Percentiles rank a stretch among this genome's conserved stretches.
phyloP scores from a whole-genome alignment of 345 rosid genomes.

The Murraya paniculata region DNA sequence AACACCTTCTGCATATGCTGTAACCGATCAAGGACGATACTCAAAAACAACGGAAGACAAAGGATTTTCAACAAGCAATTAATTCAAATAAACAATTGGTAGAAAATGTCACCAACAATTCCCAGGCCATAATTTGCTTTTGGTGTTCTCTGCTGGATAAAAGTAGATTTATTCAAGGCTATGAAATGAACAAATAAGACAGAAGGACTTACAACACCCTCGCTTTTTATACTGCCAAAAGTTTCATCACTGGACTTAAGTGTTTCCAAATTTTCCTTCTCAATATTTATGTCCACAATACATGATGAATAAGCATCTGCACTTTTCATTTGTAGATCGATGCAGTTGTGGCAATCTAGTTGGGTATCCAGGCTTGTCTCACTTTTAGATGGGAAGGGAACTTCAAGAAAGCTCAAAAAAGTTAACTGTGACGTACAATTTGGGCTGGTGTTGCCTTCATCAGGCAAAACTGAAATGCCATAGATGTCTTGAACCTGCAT shows the following conservation, averaged over 20 bases:
- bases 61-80: neutral
- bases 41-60: slow-evolving; percentile 5
- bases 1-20: slow-evolving; percentile 66
- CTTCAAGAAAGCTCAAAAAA: slow-evolving; percentile 61
- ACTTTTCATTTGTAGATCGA: slow-evolving; percentile 53
- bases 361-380: slow-evolving; percentile 49
- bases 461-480: slow-evolving; percentile 65
- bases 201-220: slow-evolving; percentile 44
- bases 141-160: neutral
- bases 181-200: neutral
- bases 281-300: slow-evolving; percentile 60
- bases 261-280: slow-evolving; percentile 44
- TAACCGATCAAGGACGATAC: slow-evolving; percentile 15
- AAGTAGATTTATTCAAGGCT: slow-evolving; percentile 1
- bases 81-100: neutral
- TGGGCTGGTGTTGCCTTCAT: slow-evolving; percentile 42
- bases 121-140: neutral
- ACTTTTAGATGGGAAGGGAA: slow-evolving; percentile 48
- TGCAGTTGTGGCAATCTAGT: slow-evolving; percentile 52
- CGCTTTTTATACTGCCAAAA: slow-evolving; percentile 44
- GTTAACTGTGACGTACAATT: slow-evolving; percentile 43
- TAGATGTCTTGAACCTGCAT: slow-evolving; percentile 61
- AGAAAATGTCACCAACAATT: neutral
- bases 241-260: slow-evolving; percentile 40
- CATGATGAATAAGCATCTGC: slow-evolving; percentile 62